Evolutionary conservation across 1,139 yeast species (phyloP).

Genomic region (Diutina pseudorugosa): DNA sequence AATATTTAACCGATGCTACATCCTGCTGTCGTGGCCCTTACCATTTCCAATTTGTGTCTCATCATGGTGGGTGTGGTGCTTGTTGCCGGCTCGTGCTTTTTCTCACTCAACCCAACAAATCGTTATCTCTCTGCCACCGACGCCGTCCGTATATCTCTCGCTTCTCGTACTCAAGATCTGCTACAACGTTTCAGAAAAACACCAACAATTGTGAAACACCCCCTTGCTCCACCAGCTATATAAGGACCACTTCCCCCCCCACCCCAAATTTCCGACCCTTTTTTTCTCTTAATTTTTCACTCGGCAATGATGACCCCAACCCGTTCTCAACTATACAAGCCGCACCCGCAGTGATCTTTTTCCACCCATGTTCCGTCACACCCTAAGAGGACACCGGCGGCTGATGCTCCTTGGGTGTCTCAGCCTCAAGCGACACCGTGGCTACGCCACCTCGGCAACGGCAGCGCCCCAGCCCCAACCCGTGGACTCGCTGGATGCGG

Average conservation of each 20-base stretch:
- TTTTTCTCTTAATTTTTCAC: neutral
- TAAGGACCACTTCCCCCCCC: too few relatives aligned
- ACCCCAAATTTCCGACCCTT: too few relatives aligned
- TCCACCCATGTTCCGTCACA: neutral
- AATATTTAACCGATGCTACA: too few relatives aligned
- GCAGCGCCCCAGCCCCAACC: neutral
- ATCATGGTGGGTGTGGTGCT: too few relatives aligned
- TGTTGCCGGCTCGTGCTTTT: neutral
- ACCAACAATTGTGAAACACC: too few relatives aligned
- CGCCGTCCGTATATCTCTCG: neutral
- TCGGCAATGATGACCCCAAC: neutral
- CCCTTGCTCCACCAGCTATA: too few relatives aligned
- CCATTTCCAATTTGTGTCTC: neutral
- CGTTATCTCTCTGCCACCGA: neutral
- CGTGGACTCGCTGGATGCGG: neutral
- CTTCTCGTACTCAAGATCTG: neutral
- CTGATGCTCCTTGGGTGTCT: slow-evolving; percentile 2
- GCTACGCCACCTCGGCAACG: neutral
- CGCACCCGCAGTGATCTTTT: too few relatives aligned
- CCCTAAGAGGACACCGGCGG: neutral
- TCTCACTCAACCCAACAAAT: neutral
- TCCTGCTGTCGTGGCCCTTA: too few relatives aligned
- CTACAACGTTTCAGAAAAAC: neutral
- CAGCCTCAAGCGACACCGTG: neutral
- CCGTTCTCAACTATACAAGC: neutral